A percentile compares a stretch with the other conserved stretches of the same genome.
Conservation (phyloP, 345 rosid genomes). For the Firmiana major region DNA sequence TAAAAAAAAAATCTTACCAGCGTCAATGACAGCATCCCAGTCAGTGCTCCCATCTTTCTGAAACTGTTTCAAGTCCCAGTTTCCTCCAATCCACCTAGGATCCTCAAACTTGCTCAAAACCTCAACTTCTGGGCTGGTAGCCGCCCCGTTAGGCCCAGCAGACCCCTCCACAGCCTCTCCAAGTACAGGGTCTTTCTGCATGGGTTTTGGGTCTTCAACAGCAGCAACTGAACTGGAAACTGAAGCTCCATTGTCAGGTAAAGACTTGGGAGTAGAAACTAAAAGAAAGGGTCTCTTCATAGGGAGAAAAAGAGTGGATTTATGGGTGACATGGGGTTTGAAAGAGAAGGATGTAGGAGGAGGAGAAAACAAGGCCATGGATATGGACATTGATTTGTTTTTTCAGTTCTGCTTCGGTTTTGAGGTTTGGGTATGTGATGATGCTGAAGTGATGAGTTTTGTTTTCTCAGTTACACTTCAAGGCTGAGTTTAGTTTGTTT, state of each 20-base stretch:
- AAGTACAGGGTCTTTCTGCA: conserved; percentile 21
- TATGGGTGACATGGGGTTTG: conserved; percentile 32
- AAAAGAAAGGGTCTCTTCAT: conserved; percentile 32
- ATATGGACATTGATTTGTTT: conserved; percentile 37
- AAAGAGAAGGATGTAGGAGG: conserved; percentile 30
- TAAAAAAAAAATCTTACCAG: conserved; percentile 50
- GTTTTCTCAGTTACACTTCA: neutral
- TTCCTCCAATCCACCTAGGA: conserved; percentile 75
- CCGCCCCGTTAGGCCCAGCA: conserved; percentile 35
- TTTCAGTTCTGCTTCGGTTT: no score
- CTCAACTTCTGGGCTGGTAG: conserved; percentile 14
- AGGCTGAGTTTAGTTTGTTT: neutral
- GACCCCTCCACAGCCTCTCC: conserved; percentile 20
- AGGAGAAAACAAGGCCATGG: conserved; percentile 54
- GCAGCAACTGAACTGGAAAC: conserved; percentile 35
- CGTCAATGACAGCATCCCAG: conserved; percentile 93
- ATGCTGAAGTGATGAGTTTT: neutral
- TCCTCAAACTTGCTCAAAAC: conserved; percentile 50
- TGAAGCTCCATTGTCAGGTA: conserved; percentile 49
- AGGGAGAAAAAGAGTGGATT: conserved; percentile 26
- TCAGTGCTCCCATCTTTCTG: conserved; percentile 55
- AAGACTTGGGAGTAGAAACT: conserved; percentile 35
- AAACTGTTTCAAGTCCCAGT: conserved; percentile 86
- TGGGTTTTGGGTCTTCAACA: conserved; percentile 30
- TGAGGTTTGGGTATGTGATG: neutral